Evolutionary conservation across 768 basidiomycete species (phyloP), one percentile per base, ranked within the genome.

Genomic region (Boletus sensibilis): DNA sequence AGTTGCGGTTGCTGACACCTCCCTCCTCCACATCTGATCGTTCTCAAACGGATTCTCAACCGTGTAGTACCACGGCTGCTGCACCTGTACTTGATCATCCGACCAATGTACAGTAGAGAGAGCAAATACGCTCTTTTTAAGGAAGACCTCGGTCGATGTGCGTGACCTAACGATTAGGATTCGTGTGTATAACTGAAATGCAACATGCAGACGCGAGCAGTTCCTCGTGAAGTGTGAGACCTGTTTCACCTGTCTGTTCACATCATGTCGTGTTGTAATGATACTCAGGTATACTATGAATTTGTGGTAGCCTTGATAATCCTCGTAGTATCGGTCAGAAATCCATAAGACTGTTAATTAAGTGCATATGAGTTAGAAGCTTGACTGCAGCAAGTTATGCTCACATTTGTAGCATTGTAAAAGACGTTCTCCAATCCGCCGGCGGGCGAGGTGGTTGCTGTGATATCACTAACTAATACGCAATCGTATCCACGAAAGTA

Each of bases 401-500:
- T 68, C 60, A 85, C 83, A 59, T 81, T 81, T 11, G 70, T 74
- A 34, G 78, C 70, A 61, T 87, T 87, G 59, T 84, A 74, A n/a
- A 83, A 67, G 7, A 87, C 75, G 57, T 80, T 87, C 57, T 81
- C 79, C 47, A 80, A 72, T 5, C 78, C 84, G 31, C 82, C 82
- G 7, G 72, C 65, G 1, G 85, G 84, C 9, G 83, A 83, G 4
- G 83, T 82, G 6, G 87, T 87, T n/a, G 82, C 86, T 18, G 79
- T 82, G 49, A 76, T 76, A 60, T 87, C 86, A 51, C 77, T 66
- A 10, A 87, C 73, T 9, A 84, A 66, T 52, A 88, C 73, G 60
- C 81, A 82, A 61, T 87, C 85, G 63, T 87, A 87, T 13, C 86
- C 86, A 38, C 78, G 76, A 69, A 74, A 86, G 67, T 85, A 86